Conservation (phyloP, 148 eudicot genomes). For the Oxyria digyna region DNA sequence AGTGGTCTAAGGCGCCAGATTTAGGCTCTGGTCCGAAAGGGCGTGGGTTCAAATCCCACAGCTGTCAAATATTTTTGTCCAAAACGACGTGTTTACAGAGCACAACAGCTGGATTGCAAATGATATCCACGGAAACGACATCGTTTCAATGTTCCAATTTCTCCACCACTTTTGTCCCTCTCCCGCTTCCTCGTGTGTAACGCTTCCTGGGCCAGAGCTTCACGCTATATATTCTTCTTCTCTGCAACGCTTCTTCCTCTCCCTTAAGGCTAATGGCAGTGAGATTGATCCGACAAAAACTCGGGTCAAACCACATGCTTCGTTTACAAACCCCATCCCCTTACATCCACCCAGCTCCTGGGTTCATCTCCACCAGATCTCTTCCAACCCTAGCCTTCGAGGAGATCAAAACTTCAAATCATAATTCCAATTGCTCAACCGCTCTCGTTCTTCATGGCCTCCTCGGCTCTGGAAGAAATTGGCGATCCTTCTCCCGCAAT, state of each 20-base stretch:
- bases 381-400: conserved; percentile 74
- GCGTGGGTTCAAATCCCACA: conserved; percentile 87
- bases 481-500: conserved; percentile 79
- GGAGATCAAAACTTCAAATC: conserved; percentile 37
- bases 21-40: conserved; percentile 50
- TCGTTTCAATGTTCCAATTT: neutral
- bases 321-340: neutral
- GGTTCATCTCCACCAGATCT: conserved; percentile 18
- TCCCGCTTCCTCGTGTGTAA: conserved; percentile 3
- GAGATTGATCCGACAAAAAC: neutral
- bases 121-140: neutral
- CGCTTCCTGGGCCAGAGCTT: neutral
- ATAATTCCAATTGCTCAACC: conserved; percentile 30
- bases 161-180: neutral
- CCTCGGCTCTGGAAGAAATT: conserved; percentile 76
- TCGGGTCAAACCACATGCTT: neutral
- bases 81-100: neutral
- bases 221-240: neutral
- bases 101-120: neutral
- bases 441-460: conserved; percentile 79
- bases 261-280: neutral
- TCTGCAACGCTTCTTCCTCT: neutral
- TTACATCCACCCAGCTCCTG: neutral
- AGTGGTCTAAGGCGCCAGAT: conserved; percentile 50
- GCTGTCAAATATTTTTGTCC: conserved; percentile 31